These are phyloP conservation scores for Mortierella sp. DNA, from an alignment of 371 early-diverging fungal genomes.

Conservation along the genomic window DNA sequence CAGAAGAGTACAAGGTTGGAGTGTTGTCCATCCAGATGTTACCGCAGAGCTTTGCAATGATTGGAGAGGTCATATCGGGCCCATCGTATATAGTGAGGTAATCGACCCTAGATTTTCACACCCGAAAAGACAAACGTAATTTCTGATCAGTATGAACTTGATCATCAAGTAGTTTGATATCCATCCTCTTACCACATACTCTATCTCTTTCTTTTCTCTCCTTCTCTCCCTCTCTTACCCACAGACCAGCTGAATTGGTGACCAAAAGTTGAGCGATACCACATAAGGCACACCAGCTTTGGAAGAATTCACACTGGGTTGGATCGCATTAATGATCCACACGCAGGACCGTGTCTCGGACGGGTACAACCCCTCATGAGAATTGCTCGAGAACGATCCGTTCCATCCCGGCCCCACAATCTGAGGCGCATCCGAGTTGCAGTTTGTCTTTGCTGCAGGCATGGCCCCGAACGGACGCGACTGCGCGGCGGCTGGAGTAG, in stretches of 20 bases:
- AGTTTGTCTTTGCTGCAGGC: slow-evolving; percentile 13
- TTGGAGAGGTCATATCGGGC: not conserved
- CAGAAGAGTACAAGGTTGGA: slow-evolving; percentile 2
- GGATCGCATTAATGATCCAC: not conserved
- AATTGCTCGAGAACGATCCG: slow-evolving; percentile 5
- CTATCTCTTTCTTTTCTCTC: not conserved
- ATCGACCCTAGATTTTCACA: not conserved
- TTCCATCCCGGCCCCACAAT: slow-evolving; percentile 3
- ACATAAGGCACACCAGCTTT: slow-evolving; percentile 1
- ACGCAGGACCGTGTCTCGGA: not conserved
- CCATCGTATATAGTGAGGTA: slow-evolving; percentile 11
- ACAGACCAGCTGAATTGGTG: slow-evolving; percentile 7
- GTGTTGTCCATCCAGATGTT: not conserved
- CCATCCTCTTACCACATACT: not conserved
- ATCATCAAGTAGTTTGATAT: not conserved
- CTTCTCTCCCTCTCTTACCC: not conserved
- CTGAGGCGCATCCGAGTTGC: not conserved
- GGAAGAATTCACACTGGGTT: not conserved
- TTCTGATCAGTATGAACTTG: too few relatives aligned
- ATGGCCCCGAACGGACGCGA: slow-evolving; percentile 17
- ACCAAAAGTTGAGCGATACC: not conserved
- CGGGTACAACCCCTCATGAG: not conserved
- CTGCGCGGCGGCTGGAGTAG: too few relatives aligned
- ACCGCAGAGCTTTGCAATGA: slow-evolving; percentile 12
- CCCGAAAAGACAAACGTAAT: not conserved